Base-by-base conservation (phyloP, 129 eudicot species). In the Artemisia argyi region DNA sequence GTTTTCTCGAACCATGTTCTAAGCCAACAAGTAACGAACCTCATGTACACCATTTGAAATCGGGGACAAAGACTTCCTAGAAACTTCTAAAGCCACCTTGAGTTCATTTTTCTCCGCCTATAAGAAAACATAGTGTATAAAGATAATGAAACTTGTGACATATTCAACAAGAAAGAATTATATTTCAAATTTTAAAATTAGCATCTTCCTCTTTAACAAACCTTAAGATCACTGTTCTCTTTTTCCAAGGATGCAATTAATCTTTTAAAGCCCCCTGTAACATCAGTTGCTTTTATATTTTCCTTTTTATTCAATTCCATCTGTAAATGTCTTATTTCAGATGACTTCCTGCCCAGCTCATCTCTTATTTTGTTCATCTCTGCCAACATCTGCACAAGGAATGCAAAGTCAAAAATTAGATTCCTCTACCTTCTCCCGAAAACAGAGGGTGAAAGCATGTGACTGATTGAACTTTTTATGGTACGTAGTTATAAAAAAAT, bases 101-200 rank as follows among this genome's bases (percentile, higher is more conserved):
- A 87, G 82, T 69, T 90, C 83, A 52, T 76, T 90, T 76, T 77
- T 94, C 83, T 90, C 96, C 69, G 60, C 84, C 98, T 94, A 81
- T 63, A 64, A 78, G 22, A 65, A 66, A 46, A 39, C 30, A 72
- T 55, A 14, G 55, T 68, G 68, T 65, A 66, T 76, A 18, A 83
- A 55, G 4, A 74, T 13, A 30, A 56, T 39, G 16, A 74, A 26
- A 65, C 22, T 52, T 44, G 51, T 58, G 60, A 15, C 52, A 47
- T 50, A 64, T 58, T 58, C 61, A 80, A 19, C 48, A 70, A 24
- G 24, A 63, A 57, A 73, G 16, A 48, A 56, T 39, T 20, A 24
- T 17, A 20, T 58, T 53, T 32, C 32, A 77, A 20, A 58, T 57
- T 53, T 15, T 16, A 73, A 56, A 35, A 60, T 26, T 16, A 19